These are phyloP conservation scores for Paecilomyces sp. DNA, from an alignment of 2,329 filamentous ascomycete species.

Conservation along the genomic window DNA sequence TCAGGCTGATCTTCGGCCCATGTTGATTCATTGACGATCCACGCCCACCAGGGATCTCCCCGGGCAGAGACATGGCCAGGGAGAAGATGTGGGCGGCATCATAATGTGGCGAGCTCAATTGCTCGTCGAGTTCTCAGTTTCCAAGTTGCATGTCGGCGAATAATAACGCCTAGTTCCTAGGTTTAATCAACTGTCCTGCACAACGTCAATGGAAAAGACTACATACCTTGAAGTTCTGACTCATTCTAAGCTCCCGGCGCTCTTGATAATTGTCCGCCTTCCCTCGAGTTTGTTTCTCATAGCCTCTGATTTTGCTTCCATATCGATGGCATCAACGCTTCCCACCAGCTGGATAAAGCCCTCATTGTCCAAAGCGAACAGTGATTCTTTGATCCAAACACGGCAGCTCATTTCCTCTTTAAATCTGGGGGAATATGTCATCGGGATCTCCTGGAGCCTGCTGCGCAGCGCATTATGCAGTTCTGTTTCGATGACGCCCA, in stretches of 20 bases:
- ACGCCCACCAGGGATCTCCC: neutral
- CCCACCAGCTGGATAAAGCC: conserved; percentile 12
- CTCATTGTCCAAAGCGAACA: conserved; percentile 16
- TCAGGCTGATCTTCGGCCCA: neutral
- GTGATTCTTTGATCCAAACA: conserved; percentile 17
- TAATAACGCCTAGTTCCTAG: neutral
- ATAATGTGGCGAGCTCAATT: neutral
- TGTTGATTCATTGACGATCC: neutral
- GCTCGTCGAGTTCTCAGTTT: neutral
- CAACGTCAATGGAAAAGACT: neutral
- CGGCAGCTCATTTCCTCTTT: conserved; percentile 12
- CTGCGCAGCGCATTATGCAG: conserved; percentile 10
- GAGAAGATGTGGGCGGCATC: neutral
- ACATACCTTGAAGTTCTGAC: neutral
- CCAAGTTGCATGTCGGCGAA: neutral
- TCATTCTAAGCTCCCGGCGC: neutral
- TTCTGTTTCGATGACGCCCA: conserved; percentile 11
- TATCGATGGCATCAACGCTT: conserved; percentile 10
- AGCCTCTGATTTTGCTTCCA: conserved; percentile 7
- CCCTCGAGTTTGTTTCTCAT: conserved; percentile 3
- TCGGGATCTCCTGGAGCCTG: conserved; percentile 11
- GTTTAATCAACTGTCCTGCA: neutral
- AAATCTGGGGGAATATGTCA: conserved; percentile 13
- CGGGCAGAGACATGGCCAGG: neutral
- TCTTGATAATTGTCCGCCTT: conserved; percentile 4